These are phyloP conservation scores for Salix suchowensis DNA, from an alignment of 345 rosid genomes.

Conservation along the genomic window DNA sequence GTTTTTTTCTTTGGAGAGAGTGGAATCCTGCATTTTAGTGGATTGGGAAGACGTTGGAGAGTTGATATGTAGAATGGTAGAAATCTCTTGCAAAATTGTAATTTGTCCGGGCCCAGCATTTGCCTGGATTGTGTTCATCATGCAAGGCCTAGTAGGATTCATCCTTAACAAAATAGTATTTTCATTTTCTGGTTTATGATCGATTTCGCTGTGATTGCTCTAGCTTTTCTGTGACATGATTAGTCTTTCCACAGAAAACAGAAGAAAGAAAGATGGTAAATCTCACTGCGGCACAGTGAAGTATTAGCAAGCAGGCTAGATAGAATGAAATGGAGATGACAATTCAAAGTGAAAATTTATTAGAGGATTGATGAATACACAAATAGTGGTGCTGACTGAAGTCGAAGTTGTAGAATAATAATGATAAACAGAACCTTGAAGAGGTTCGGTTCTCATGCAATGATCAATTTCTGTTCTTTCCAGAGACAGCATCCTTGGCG, in stretches of 20 bases:
- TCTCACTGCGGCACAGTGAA: too few species aligned
- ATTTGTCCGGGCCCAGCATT: not conserved
- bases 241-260: too few species aligned
- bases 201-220: too few species aligned
- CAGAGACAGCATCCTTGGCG: slow-evolving; percentile 41
- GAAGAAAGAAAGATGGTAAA: too few species aligned
- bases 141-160: too few species aligned
- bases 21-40: not conserved
- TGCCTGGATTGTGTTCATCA: not conserved
- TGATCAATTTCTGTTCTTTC: not conserved
- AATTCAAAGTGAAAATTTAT: not conserved
- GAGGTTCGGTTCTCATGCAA: not conserved
- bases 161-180: too few species aligned
- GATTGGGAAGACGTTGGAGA: not conserved
- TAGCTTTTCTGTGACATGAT: too few species aligned
- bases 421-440: not conserved
- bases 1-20: not conserved
- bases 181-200: too few species aligned
- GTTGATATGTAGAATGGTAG: too few species aligned
- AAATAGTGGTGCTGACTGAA: too few species aligned
- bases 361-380: not conserved
- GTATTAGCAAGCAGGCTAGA: not conserved
- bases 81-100: not conserved
- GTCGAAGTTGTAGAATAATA: not conserved
- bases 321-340: not conserved